Conservation (phyloP, 352 stramenopile genomes). For the Pythium aquatile region DNA sequence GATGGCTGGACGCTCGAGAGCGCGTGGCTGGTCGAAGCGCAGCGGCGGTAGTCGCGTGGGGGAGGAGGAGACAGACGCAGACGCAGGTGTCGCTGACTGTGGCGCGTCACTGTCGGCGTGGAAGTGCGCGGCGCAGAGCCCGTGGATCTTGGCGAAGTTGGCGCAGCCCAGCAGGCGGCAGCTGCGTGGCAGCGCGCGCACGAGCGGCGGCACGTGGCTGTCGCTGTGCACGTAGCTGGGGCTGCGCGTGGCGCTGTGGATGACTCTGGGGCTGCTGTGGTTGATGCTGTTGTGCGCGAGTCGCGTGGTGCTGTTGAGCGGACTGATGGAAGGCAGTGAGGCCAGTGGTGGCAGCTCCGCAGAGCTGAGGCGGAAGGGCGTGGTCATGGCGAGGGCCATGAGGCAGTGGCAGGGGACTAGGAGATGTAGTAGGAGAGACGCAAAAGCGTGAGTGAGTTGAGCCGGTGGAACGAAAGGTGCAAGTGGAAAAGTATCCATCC, state of each 20-base stretch:
- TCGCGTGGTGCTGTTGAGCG: slow-evolving; percentile 28
- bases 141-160: slow-evolving; percentile 70
- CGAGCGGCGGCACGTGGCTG: slow-evolving; percentile 34
- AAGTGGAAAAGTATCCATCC: slow-evolving; percentile 7
- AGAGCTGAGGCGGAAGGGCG: slow-evolving; percentile 19
- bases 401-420: not conserved
- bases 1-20: slow-evolving; percentile 17
- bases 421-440: not conserved
- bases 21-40: slow-evolving; percentile 20
- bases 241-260: slow-evolving; percentile 12
- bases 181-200: slow-evolving; percentile 39
- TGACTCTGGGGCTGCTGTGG: slow-evolving; percentile 13
- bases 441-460: slow-evolving; percentile 5
- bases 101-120: slow-evolving; percentile 25
- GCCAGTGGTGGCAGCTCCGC: slow-evolving; percentile 27
- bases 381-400: slow-evolving; percentile 10
- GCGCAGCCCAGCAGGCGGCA: slow-evolving; percentile 50
- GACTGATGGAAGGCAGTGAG: slow-evolving; percentile 39
- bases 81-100: not conserved
- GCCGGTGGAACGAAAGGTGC: not conserved
- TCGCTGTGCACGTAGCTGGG: slow-evolving; percentile 9
- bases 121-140: slow-evolving; percentile 62
- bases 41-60: slow-evolving; percentile 20
- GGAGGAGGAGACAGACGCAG: not conserved
- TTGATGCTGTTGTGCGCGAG: slow-evolving; percentile 9